phyloP scores from a whole-genome alignment of 106 monocot species.

The Dioscorea zingiberensis region DNA sequence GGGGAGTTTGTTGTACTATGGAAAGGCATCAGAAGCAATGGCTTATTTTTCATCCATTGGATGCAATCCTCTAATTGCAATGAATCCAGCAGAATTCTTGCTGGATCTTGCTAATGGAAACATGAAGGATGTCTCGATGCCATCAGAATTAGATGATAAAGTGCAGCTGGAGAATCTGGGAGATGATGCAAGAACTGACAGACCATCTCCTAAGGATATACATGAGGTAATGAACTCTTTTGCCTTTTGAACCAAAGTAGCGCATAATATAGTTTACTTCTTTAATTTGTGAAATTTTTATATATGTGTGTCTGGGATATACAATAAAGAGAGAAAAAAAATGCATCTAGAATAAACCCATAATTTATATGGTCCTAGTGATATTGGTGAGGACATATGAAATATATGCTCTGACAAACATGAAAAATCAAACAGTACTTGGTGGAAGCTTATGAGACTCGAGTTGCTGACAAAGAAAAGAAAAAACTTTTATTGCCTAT shows the following conservation, averaged over 20 bases:
- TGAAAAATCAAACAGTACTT: conserved; percentile 57
- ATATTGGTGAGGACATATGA: too few species aligned
- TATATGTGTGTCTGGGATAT: too few species aligned
- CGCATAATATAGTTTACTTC: too few species aligned
- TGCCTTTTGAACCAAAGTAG: too few species aligned
- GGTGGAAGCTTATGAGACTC: conserved; percentile 69
- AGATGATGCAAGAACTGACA: conserved; percentile 35
- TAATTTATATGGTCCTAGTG: too few species aligned
- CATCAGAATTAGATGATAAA: conserved; percentile 56
- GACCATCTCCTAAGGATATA: conserved; percentile 55
- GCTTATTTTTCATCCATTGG: conserved; percentile 70
- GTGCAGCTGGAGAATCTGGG: conserved; percentile 41
- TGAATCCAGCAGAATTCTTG: conserved; percentile 92
- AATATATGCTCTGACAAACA: background rate
- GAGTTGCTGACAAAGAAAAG: conserved; percentile 58
- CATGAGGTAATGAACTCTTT: conserved; percentile 43
- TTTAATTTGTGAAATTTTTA: too few species aligned
- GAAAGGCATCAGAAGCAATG: conserved; percentile 78
- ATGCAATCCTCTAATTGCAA: conserved; percentile 72
- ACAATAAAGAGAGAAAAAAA: too few species aligned
- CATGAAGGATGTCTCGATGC: conserved; percentile 55
- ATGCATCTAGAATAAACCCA: too few species aligned
- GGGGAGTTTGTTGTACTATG: conserved; percentile 73
- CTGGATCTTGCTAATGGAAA: conserved; percentile 82
- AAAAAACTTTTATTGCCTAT: conserved; percentile 39